Base-by-base conservation (phyloP, 345 rosid genomes). In the Abelmoschus esculentus region DNA sequence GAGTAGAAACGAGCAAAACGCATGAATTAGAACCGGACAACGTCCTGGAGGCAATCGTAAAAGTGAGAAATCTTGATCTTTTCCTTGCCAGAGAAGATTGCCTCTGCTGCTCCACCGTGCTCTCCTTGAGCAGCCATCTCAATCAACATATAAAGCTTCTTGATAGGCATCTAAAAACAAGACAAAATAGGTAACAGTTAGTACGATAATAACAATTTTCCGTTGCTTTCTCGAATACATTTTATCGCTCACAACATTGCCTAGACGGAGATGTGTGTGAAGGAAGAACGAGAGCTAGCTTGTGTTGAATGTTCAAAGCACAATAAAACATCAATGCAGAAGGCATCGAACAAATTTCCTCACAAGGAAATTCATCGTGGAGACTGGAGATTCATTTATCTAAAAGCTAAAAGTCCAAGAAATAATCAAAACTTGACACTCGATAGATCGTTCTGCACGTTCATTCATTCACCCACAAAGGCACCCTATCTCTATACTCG, bases 71-170 rank as follows among this genome's bases (percentile, higher is more conserved):
- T 80, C 54, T 82, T 76, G 13, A 95, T 89, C 86, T 90, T 95
- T 66, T 87, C 85, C 75, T 22, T 75, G 1, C 99, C 97, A 0
- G 85, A 79, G 79, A 74, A 92, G 72, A 89, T 84, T 14, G 90
- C 90, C 79, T 89, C 97, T 0, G 93, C 85, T 5, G 87, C 77
- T 52, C 91, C 93, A 58, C 97, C 98, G 3, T 61, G 75, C 72
- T 87, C 92, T 38, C 99, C 96, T 71, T 92, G 97, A 19, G 90
- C 99, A 14, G 98, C 99, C 99, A 95, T 95, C 75, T 95, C 98
- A 15, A 92, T 71, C 81, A 90, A 72, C 92, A 82, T 87, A 76
- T 90, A 92, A 44, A 92, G 85, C 86, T 90, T 89, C 85, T 92
- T 84, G 84, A 92, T 77, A 50, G 84, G 82, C 84, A 79, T 80